These are phyloP conservation scores for Aspergillus felis DNA, from an alignment of 2,329 filamentous ascomycete genomes.

Conservation along the genomic window DNA sequence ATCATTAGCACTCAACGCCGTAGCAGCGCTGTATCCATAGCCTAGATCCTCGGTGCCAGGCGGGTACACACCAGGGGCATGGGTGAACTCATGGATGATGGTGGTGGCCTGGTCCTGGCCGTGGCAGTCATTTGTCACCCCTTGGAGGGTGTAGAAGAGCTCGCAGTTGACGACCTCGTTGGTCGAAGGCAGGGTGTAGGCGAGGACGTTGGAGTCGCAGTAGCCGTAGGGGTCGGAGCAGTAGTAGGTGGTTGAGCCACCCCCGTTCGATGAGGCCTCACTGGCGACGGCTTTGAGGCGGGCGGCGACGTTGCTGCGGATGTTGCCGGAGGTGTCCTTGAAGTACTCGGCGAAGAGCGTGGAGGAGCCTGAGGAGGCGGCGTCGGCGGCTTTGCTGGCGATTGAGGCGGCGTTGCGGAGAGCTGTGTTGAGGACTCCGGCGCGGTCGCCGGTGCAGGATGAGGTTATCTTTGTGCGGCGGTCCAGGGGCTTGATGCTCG, in stretches of 20 bases:
- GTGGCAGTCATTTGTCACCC: constrained; percentile 46
- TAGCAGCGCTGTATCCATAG: constrained; percentile 53
- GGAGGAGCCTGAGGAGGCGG: constrained; percentile 46
- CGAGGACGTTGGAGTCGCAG: constrained; percentile 53
- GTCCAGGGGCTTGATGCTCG: constrained; percentile 38
- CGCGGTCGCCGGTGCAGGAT: constrained; percentile 50
- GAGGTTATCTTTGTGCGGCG: constrained; percentile 50
- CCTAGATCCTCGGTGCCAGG: constrained; percentile 57
- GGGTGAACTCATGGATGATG: constrained; percentile 63
- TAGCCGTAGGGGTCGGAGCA: constrained; percentile 56
- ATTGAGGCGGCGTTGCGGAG: constrained; percentile 49
- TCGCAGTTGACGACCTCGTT: constrained; percentile 61
- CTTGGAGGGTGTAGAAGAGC: constrained; percentile 51
- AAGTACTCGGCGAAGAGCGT: constrained; percentile 52
- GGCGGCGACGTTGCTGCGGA: constrained; percentile 48
- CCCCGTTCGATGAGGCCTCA: constrained; percentile 45
- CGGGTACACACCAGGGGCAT: constrained; percentile 50
- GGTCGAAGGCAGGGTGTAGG: constrained; percentile 56
- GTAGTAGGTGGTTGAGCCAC: constrained; percentile 50
- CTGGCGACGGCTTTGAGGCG: constrained; percentile 51
- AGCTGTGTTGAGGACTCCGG: constrained; percentile 47
- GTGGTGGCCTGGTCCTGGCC: constrained; percentile 64
- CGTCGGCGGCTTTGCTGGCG: constrained; percentile 49
- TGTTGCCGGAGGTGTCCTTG: constrained; percentile 51
- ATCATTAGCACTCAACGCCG: constrained; percentile 43